A percentile compares a stretch with the other conserved stretches of the same genome.
Evolutionary conservation across 2,329 filamentous ascomycete species (phyloP).

Genomic region (Helminthosporium solani): DNA sequence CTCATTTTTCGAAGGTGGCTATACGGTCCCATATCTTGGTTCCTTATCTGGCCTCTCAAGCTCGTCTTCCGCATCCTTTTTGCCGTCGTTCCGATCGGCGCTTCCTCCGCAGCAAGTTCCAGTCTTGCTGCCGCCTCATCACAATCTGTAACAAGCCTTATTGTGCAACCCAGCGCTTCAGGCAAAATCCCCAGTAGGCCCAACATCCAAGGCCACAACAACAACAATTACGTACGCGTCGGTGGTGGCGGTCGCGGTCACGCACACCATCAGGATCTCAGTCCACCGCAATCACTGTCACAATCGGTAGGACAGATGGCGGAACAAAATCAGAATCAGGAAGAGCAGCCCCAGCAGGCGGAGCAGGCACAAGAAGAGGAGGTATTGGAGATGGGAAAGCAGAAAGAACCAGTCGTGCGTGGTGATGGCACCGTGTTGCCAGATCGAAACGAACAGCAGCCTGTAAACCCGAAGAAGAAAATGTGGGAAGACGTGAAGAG

Average conservation of each 20-base stretch:
- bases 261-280: constrained; percentile 43
- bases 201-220: constrained; percentile 18
- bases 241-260: constrained; percentile 53
- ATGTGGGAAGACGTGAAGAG: constrained; percentile 57
- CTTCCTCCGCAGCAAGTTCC: constrained; percentile 20
- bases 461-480: constrained; percentile 61
- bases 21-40: constrained; percentile 88
- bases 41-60: constrained; percentile 80
- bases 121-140: constrained; percentile 18
- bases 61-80: constrained; percentile 62
- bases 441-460: constrained; percentile 36
- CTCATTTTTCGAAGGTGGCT: constrained; percentile 79
- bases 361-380: too few relatives aligned
- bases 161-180: constrained; percentile 49
- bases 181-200: constrained; percentile 37
- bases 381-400: constrained; percentile 21
- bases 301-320: constrained; percentile 49
- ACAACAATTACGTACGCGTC: constrained; percentile 45
- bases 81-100: constrained; percentile 57
- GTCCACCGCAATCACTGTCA: constrained; percentile 36
- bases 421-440: constrained; percentile 51
- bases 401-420: constrained; percentile 38
- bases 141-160: constrained; percentile 37
- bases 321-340: constrained; percentile 28
- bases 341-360: constrained; percentile 20